Conservation (phyloP, 306 rosid species). For the Macrotyloma uniflorum region DNA sequence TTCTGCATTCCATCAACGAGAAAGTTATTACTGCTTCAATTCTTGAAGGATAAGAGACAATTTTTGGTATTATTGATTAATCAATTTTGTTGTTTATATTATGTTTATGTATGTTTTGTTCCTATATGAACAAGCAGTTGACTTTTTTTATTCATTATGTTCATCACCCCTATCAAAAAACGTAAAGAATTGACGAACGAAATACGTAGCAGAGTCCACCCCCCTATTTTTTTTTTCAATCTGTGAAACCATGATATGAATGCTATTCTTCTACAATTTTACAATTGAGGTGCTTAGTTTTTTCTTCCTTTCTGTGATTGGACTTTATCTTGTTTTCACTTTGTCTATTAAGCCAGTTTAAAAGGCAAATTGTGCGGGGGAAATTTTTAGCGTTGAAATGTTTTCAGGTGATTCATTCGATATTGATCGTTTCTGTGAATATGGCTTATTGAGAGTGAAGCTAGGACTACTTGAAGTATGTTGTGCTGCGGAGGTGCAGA, state of each 20-base stretch:
- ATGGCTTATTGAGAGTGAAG: slow-evolving; percentile 53
- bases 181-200: neutral
- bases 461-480: slow-evolving; percentile 58
- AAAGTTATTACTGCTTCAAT: neutral
- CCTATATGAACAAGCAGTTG: neutral
- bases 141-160: neutral
- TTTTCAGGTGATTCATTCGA: slow-evolving; percentile 40
- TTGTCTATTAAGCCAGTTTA: neutral
- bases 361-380: neutral
- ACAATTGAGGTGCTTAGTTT: neutral
- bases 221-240: too few relatives aligned
- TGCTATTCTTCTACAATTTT: neutral
- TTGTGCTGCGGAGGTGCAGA: slow-evolving; percentile 84
- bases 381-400: slow-evolving; percentile 10
- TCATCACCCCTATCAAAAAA: neutral
- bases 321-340: neutral
- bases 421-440: slow-evolving; percentile 32
- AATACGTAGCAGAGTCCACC: too few relatives aligned
- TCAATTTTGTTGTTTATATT: too few relatives aligned
- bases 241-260: too few relatives aligned
- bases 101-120: neutral
- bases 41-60: neutral
- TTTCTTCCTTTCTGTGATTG: neutral
- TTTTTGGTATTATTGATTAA: neutral
- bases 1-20: neutral